A percentile compares a stretch with the other conserved stretches of the same genome.
These are phyloP conservation scores for Cladosporium sp. DNA, from an alignment of 2,329 filamentous ascomycete species.

Conservation along the genomic window DNA sequence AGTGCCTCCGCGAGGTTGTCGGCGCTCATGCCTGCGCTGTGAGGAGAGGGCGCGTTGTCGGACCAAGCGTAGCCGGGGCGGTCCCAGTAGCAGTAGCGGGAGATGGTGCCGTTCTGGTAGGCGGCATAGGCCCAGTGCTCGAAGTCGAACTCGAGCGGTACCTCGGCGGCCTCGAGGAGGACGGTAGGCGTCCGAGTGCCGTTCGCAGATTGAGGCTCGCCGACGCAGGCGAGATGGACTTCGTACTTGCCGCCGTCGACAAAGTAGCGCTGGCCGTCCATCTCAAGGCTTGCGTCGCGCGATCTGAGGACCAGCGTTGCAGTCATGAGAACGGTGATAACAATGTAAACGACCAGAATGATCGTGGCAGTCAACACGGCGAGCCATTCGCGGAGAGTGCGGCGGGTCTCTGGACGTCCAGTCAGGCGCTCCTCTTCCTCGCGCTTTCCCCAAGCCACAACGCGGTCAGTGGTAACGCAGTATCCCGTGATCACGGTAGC, in stretches of 20 bases:
- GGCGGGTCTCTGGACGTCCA: conserved; percentile 76
- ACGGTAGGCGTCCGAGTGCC: conserved; percentile 66
- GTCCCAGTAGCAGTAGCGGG: conserved; percentile 91
- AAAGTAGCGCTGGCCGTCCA: conserved; percentile 68
- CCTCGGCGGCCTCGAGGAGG: conserved; percentile 76
- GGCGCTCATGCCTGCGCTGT: conserved; percentile 87
- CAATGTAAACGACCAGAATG: conserved; percentile 60
- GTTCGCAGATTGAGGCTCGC: conserved; percentile 52
- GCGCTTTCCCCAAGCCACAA: conserved; percentile 83
- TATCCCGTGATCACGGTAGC: conserved; percentile 72
- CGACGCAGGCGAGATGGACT: conserved; percentile 78
- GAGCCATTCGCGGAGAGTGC: conserved; percentile 76
- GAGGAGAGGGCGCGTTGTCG: conserved; percentile 87
- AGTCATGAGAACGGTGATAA: conserved; percentile 68
- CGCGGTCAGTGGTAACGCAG: conserved; percentile 70
- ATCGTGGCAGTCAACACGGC: conserved; percentile 71
- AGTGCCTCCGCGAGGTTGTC: conserved; percentile 85
- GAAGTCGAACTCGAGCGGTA: conserved; percentile 70
- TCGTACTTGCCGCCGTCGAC: conserved; percentile 82
- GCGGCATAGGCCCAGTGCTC: conserved; percentile 73
- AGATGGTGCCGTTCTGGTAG: conserved; percentile 72
- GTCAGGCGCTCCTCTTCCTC: conserved; percentile 92
- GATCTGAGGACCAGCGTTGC: conserved; percentile 73
- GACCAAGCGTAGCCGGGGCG: conserved; percentile 83
- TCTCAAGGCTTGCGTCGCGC: conserved; percentile 65